Evolutionary conservation across 192 early-diverging fungal species (phyloP), one percentile per base, ranked within the genome.

Genomic region (Globomyces pollinis-pini): DNA sequence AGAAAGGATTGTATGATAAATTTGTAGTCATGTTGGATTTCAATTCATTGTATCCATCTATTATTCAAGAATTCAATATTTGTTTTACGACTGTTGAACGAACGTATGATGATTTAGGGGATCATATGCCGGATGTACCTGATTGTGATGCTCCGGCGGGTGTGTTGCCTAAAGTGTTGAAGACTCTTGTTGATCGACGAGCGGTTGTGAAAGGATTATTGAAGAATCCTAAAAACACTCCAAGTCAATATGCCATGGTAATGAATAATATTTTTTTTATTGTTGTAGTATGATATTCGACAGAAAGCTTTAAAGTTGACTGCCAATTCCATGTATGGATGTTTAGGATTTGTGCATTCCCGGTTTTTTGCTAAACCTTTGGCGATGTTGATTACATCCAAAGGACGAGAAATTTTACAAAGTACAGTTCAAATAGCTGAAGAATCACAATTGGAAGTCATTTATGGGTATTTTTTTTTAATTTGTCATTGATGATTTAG

Each of bases 21-120:
- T 99, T 76, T 65, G 91, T 99, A 2, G 66, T 99, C 16, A 72
- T 97, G 34, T 74, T 99, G 47, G 97, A 99, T 79, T 99, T 99
- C 70, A 98, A 98, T 83, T 90, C 88, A 76, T 82, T 99, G 85
- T 98, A 99, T 59, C 95, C 97, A 47, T 94, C 94, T 21, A 99
- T 99, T 50, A 98, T 99, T 64, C 97, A 98, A 63, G 97, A 99
- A 70, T 99, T 88, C 79, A 99, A 99, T 66, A 91, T 99, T 53
- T 98, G 94, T 71, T 99, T 99, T 60, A 99, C 97, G 11, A 99
- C 97, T 0, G 91, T 98, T 9, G 71, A 85, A 29, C 75, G 87
- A 13, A 44, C 42, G 5, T 47, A 59, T 26, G 52, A 68, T 59
- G 56, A 78, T 50, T 67, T 71, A 12, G 85, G 83, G 18, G 90